Base-by-base conservation (phyloP, 345 rosid species). In the Ceriops zippeliana region DNA sequence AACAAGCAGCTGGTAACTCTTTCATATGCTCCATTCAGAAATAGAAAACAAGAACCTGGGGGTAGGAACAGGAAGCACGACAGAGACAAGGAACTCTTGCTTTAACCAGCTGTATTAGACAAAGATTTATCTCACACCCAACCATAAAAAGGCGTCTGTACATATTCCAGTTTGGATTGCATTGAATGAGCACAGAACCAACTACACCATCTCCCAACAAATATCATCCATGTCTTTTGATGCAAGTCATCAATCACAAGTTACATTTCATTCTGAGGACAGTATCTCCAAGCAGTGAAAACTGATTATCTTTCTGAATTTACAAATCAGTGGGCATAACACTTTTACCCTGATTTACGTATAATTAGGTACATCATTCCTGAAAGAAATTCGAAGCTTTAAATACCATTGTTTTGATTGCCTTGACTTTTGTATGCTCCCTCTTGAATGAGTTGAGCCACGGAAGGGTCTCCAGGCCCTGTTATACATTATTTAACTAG, bases 351-450 rank as follows among this genome's bases (percentile, higher is more conserved):
- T 7, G 1, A 34, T 34, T 34, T 34, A 34, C 1, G 8, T 37
- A 63, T n/a, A 20, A 46, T 69, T 9, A 21, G 68, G 61, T 19
- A 61, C 42, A 38, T 67, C 42, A 53, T 61, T 52, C 37, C 59
- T 22, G 37, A 16, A 59, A 1, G 69, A 42, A 59, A 42, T 60
- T 52, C 20, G n/a, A 54, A 62, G 30, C 63, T 53, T 32, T 68
- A 56, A 35, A 51, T 56, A 67, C 68, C 54, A 61, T 32, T 28
- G 28, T 30, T 65, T 61, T 21, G 30, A n/a, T 22, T 65, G 60
- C 46, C 61, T 22, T n/a, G 13, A 47, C 31, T 8, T 64, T n/a
- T 21, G 17, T 7, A 10, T 62, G 61, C 37, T n/a, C 52, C 60
- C 24, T 31, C 52, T 22, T 57, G 31, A 35, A 71, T 11, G 26